Conservation (phyloP, 192 early-diverging fungal genomes). For the Chytriomyces sp. region DNA sequence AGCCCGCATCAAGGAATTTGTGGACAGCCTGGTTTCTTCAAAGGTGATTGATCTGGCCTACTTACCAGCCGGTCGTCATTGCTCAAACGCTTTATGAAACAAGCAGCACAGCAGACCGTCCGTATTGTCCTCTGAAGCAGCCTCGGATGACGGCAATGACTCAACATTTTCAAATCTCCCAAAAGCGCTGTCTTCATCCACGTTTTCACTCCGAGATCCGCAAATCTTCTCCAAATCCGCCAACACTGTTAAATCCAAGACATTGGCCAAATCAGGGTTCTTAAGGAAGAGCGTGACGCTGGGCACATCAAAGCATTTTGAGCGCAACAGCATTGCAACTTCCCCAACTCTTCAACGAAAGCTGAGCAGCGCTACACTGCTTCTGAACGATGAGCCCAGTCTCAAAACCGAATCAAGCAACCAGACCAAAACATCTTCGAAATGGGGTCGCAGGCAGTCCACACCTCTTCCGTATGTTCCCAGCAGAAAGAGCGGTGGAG, state of each 20-base stretch:
- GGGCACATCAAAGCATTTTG: too few species aligned
- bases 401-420: too few species aligned
- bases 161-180: not conserved
- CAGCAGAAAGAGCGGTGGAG: too few species aligned
- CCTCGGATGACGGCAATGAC: not conserved
- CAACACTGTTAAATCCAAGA: not conserved
- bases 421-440: too few species aligned
- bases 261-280: not conserved
- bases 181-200: not conserved
- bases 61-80: not conserved
- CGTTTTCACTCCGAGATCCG: not conserved
- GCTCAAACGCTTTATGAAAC: not conserved
- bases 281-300: too few species aligned
- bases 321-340: too few species aligned
- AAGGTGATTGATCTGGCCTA: conserved; percentile 22
- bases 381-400: too few species aligned
- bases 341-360: too few species aligned
- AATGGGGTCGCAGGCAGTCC: too few species aligned
- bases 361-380: too few species aligned
- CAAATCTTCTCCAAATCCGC: not conserved
- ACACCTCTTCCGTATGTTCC: too few species aligned
- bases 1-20: conserved; percentile 51
- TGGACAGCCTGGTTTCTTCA: not conserved
- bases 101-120: not conserved
- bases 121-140: not conserved